Evolutionary conservation across 306 rosid species (phyloP).

Genomic region (Casuarina cunninghamiana): DNA sequence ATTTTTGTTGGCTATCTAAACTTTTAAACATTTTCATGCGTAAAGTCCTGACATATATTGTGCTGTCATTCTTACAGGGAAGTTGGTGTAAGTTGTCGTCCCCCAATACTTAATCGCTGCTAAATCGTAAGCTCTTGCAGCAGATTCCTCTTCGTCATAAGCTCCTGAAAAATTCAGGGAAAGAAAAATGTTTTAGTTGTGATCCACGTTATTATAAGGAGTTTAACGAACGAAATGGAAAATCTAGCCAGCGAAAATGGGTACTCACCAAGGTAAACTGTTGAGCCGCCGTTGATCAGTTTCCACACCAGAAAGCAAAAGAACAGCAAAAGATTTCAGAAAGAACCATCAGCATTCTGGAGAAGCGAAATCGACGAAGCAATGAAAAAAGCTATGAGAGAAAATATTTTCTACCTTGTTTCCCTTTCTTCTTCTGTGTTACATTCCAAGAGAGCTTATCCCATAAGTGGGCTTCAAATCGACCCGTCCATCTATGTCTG

Average conservation of each 20-base stretch:
- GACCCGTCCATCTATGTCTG: slow-evolving; percentile 93
- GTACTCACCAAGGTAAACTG: slow-evolving; percentile 58
- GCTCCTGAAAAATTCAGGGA: slow-evolving; percentile 52
- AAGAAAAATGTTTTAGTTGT: neutral
- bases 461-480: slow-evolving; percentile 95
- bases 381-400: neutral
- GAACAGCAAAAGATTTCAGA: slow-evolving; percentile 10
- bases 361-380: neutral
- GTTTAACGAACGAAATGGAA: neutral
- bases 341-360: neutral
- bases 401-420: slow-evolving; percentile 54
- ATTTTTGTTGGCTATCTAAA: neutral
- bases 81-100: slow-evolving; percentile 73
- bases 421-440: slow-evolving; percentile 90
- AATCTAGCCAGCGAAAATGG: neutral
- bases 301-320: neutral
- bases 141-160: slow-evolving; percentile 91
- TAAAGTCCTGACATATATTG: neutral
- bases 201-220: neutral
- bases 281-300: slow-evolving; percentile 5
- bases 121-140: slow-evolving; percentile 93
- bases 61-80: slow-evolving; percentile 46
- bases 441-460: slow-evolving; percentile 94
- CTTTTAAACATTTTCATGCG: neutral
- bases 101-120: slow-evolving; percentile 96